Percentiles rank a stretch among this genome's conserved stretches.
Conservation (phyloP, 768 basidiomycete genomes). For the Pholiota conissans region DNA sequence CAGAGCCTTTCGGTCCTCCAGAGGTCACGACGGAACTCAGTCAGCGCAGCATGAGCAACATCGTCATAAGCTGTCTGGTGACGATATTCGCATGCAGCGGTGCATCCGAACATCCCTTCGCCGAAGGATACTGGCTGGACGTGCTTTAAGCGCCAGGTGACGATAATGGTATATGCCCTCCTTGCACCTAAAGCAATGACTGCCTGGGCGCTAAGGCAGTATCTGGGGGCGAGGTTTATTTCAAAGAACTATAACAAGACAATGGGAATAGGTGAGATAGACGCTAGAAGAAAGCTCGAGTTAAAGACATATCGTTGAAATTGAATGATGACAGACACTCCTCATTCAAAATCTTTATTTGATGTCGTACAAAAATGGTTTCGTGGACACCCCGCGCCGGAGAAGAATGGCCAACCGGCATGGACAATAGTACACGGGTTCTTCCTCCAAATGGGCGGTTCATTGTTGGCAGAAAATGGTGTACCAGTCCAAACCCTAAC, state of each 20-base stretch:
- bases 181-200: constrained; percentile 13
- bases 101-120: constrained; percentile 14
- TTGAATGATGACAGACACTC: no score
- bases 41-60: background rate
- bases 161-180: constrained; percentile 4
- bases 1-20: background rate
- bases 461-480: background rate
- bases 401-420: no score
- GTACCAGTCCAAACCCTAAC: background rate
- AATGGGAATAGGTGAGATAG: background rate
- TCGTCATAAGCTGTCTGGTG: constrained; percentile 1
- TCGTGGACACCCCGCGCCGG: no score
- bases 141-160: background rate
- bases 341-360: no score
- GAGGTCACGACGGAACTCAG: background rate
- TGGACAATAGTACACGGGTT: background rate
- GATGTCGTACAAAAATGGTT: no score
- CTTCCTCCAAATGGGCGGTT: background rate
- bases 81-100: constrained; percentile 8
- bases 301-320: no score
- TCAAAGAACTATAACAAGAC: background rate
- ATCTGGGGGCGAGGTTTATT: background rate
- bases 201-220: background rate
- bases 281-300: no score
- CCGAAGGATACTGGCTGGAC: background rate